Conservation (phyloP, 352 stramenopile genomes). For the Phytophthora meadii region DNA sequence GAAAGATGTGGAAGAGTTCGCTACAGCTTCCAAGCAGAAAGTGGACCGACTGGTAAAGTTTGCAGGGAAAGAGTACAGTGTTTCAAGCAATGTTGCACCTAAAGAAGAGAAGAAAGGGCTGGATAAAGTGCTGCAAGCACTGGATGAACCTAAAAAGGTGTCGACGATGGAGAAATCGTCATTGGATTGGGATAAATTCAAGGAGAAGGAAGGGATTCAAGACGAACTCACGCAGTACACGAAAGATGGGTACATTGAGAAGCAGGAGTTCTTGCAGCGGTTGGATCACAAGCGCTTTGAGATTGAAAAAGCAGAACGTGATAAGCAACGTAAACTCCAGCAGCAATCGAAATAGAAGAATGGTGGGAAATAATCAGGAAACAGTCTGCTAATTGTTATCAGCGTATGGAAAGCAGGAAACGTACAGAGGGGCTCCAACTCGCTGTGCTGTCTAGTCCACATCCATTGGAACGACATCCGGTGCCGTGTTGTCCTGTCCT, state of each 20-base stretch:
- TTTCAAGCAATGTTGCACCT: slow-evolving; percentile 19
- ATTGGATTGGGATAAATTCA: slow-evolving; percentile 97
- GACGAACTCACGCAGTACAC: slow-evolving; percentile 93
- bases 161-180: slow-evolving; percentile 96
- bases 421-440: slow-evolving; percentile 5
- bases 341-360: slow-evolving; percentile 39
- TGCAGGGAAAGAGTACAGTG: slow-evolving; percentile 82
- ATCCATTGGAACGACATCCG: slow-evolving; percentile 81
- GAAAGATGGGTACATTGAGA: slow-evolving; percentile 95
- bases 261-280: slow-evolving; percentile 95
- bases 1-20: slow-evolving; percentile 45
- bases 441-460: slow-evolving; percentile 52
- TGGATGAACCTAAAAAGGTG: slow-evolving; percentile 92
- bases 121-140: slow-evolving; percentile 86
- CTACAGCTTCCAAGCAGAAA: slow-evolving; percentile 31
- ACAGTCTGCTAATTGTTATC: slow-evolving; percentile 13
- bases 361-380: slow-evolving; percentile 1
- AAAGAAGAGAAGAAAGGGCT: slow-evolving; percentile 46
- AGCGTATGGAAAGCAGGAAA: slow-evolving; percentile 19
- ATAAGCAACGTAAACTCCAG: slow-evolving; percentile 71
- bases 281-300: slow-evolving; percentile 91
- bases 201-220: slow-evolving; percentile 91
- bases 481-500: slow-evolving; percentile 56
- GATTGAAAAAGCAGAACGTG: slow-evolving; percentile 88
- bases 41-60: slow-evolving; percentile 84